phyloP scores from a whole-genome alignment of 805 yeast genomes.

The Pichia scutulata region DNA sequence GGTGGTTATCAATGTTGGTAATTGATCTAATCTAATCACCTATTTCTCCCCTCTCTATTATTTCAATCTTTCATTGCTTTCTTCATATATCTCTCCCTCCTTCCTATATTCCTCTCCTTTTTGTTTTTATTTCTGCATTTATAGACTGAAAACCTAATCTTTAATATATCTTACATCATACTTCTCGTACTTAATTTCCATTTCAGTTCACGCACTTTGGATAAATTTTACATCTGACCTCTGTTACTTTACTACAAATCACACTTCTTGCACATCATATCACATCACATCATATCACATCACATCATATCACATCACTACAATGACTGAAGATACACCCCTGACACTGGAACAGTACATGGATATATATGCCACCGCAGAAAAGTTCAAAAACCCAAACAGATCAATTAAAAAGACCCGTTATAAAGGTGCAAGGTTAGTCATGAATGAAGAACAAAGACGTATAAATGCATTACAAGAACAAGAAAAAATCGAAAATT shows the following conservation, averaged over 20 bases:
- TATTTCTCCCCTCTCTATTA: too few relatives aligned
- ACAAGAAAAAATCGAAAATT: slow-evolving; percentile 14
- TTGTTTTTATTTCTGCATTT: neutral
- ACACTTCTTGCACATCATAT: too few relatives aligned
- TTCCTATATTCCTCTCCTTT: too few relatives aligned
- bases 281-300: neutral
- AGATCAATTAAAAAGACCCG: slow-evolving; percentile 50
- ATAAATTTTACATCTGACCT: too few relatives aligned
- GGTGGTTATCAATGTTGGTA: slow-evolving; percentile 87
- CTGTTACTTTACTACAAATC: too few relatives aligned
- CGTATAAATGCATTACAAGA: slow-evolving; percentile 39
- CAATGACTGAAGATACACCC: neutral
- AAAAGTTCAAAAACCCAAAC: slow-evolving; percentile 51
- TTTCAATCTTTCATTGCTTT: neutral
- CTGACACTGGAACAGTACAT: slow-evolving; percentile 23
- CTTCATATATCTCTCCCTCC: too few relatives aligned
- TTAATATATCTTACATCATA: too few relatives aligned
- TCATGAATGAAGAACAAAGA: slow-evolving; percentile 70
- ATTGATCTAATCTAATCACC: slow-evolving; percentile 2
- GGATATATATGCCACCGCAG: slow-evolving; percentile 34
- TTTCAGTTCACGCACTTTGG: too few relatives aligned
- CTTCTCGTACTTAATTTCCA: too few relatives aligned
- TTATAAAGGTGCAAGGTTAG: slow-evolving; percentile 67
- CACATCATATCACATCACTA: neutral
- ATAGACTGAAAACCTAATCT: neutral